Evolutionary conservation across 805 yeast genomes (phyloP).

Genomic region (Yarrowia alimentaria): DNA sequence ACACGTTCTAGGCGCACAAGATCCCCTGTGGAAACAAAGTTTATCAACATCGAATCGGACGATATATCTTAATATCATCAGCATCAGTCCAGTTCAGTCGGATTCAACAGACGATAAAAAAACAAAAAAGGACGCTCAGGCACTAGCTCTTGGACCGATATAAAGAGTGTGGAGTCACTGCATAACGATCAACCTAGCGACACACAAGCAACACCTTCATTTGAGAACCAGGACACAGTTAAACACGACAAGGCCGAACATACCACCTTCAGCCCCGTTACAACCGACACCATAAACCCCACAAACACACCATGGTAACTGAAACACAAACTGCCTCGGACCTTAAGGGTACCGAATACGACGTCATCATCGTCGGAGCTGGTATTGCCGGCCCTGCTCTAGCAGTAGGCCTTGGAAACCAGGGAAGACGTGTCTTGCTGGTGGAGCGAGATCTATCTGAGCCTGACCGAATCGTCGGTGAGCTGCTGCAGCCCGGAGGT

Average conservation of each 20-base stretch:
- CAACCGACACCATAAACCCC: too few relatives aligned
- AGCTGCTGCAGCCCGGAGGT: conserved; percentile 96
- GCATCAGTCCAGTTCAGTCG: too few relatives aligned
- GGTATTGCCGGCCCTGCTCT: conserved; percentile 95
- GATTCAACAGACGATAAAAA: too few relatives aligned
- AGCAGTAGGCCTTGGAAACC: conserved; percentile 85
- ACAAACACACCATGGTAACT: conserved; percentile 9
- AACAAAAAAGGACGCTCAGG: too few relatives aligned
- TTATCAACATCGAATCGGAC: conserved; percentile 21
- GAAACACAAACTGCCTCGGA: background rate
- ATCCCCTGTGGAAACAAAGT: conserved; percentile 1
- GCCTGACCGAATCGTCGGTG: conserved; percentile 98
- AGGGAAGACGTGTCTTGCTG: conserved; percentile 77
- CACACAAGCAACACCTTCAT: too few relatives aligned
- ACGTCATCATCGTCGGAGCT: conserved; percentile 94
- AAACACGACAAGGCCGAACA: too few relatives aligned
- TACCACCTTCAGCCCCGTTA: too few relatives aligned
- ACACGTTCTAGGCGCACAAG: conserved; percentile 7
- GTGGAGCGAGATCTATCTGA: conserved; percentile 85
- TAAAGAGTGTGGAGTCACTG: too few relatives aligned
- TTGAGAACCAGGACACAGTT: too few relatives aligned
- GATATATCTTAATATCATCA: conserved; percentile 21
- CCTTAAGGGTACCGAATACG: conserved; percentile 48
- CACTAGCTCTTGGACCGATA: too few relatives aligned
- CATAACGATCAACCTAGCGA: too few relatives aligned